Evolutionary conservation across 2,329 filamentous ascomycete species (phyloP), one percentile per base, ranked within the genome.

Genomic region (Penicillium hordei): DNA sequence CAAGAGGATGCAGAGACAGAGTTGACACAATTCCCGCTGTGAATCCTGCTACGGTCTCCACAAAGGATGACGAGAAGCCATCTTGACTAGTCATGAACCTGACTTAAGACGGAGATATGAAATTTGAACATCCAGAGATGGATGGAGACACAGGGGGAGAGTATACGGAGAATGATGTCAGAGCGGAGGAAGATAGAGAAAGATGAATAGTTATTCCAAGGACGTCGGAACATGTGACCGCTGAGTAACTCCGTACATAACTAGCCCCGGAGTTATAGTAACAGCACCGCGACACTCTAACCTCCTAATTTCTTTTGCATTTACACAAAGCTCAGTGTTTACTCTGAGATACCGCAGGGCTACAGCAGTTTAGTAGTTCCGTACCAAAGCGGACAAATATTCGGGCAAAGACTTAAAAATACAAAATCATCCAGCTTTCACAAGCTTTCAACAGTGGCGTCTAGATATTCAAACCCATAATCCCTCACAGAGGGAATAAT

Each of bases 11-110:
- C 52, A 94, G 89, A 56, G 87, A 88, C 48, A 97, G 82, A 25
- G 94, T 97, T 52, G 93, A 89, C 66, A 92, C 83, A 56, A 91
- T 83, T 60, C 94, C 94, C 59, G 94, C 94, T 63, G 89, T 89
- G 75, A 99, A 89, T 67, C 94, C 94, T 60, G 94, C 91, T 73
- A 93, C 82, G 70, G 89, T 89, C 83, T 97, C 94, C 76, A 97
- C 85, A 71, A 90, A 76, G 68, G 89, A 91, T 76, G 90, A 86
- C 70, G 89, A 88, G 72, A 89, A 80, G 76, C 83, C 85, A 74
- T 52, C 27, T 52, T 84, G 72, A 61, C 70, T 69, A 68, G 74
- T 75, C 75, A 79, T 79, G 73, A 72, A 76, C 67, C 63, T 59
- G 39, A 31, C 23, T 39, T 15, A 15, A 15, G 33, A 51, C 21